Percentiles rank a stretch among this genome's conserved stretches.
These are phyloP conservation scores for Psilocybe mexicana DNA, from an alignment of 1,284 basidiomycete genomes.

Conservation along the genomic window DNA sequence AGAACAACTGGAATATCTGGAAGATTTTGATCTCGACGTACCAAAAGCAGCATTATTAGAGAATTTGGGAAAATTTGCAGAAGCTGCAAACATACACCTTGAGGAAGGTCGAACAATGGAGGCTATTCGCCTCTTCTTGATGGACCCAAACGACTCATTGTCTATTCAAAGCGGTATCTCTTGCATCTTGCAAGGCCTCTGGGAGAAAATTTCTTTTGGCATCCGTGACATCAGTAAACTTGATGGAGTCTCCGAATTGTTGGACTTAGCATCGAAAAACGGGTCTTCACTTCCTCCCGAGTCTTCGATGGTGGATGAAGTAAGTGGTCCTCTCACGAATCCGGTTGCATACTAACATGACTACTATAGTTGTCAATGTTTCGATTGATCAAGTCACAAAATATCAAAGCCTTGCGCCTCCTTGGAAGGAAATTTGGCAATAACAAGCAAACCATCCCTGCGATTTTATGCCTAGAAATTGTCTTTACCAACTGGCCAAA, in stretches of 20 bases:
- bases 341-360: no score
- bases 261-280: conserved; percentile 26
- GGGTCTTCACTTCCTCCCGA: conserved; percentile 10
- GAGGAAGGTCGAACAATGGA: conserved; percentile 48
- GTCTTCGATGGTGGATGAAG: no score
- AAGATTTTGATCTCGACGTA: conserved; percentile 54
- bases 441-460: conserved; percentile 23
- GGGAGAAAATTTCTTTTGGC: conserved; percentile 34
- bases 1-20: conserved; percentile 58
- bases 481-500: conserved; percentile 30
- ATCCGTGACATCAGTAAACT: conserved; percentile 9
- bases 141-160: conserved; percentile 29
- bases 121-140: conserved; percentile 46
- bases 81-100: conserved; percentile 60
- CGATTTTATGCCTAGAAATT: conserved; percentile 46
- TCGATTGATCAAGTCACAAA: no score
- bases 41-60: conserved; percentile 54
- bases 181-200: conserved; percentile 33
- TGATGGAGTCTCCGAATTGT: conserved; percentile 19
- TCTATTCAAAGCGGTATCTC: conserved; percentile 32
- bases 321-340: no score
- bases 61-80: conserved; percentile 40
- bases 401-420: no score
- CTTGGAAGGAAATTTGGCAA: no score
- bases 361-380: no score